Base-by-base conservation (phyloP, 2,329 filamentous ascomycete species). In the Sphaerulina vaccinii region DNA sequence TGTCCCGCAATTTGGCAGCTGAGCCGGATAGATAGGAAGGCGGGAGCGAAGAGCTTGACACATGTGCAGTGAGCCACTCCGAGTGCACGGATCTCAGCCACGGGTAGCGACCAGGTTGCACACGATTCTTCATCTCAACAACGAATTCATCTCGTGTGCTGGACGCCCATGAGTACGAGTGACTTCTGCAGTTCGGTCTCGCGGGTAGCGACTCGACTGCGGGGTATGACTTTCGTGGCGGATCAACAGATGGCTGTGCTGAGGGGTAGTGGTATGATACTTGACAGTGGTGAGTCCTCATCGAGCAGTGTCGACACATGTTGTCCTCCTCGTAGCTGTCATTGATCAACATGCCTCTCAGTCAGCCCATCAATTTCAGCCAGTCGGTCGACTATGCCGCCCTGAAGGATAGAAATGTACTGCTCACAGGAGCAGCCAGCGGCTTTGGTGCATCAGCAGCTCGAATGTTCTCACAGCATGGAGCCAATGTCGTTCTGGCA, bases 401-500 rank as follows among this genome's bases (percentile, higher is more conserved):
- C 15, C 32, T 46, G 32, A 37, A 37, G 15, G 32, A 46, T 32
- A 35, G 21, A 13, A 46, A 46, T 18, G 42, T 46, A 29, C 42
- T 46, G 16, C 42, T 46, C 21, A 46, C 42, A 2, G 42, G 42
- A 18, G 42, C 42, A 5, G 42, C 42, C 27, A 46, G 42, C 13
- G 42, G 42, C 2, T 46, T 46, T 4, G 42, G 42, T 4, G 42
- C 42, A 1, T 46, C 42, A 1, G 42, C 42, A 9, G 42, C 42
- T 5, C 29, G 32, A 3, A 46, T 46, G 42, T 46, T 46, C 16
- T 27, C 42, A 2, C 32, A 46, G 29, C 42, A 46, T 36, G 42
- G 42, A 16, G 42, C 42, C 16, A 46, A 46, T 16, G 18, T 46
- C n/a, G 42, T 46, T 3, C n/a, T 46, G 32, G 42, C 42, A 4